phyloP scores from a whole-genome alignment of 2,329 filamentous ascomycete species.

The Aspergillus tamarii region DNA sequence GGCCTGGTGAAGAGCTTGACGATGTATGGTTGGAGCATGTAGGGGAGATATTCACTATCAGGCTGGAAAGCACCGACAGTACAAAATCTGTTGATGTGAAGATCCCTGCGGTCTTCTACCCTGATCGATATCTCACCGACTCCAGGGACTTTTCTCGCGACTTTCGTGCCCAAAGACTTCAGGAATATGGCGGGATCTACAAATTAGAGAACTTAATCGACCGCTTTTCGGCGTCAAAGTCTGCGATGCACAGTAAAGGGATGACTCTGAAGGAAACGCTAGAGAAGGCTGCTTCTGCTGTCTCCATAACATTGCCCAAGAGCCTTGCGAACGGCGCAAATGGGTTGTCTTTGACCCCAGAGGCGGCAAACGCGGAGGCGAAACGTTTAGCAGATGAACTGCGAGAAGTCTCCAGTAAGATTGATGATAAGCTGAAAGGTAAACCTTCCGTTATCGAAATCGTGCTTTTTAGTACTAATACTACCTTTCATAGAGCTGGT shows the following conservation, averaged over 20 bases:
- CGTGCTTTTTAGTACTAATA: slow-evolving; percentile 3
- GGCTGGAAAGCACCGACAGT: slow-evolving; percentile 40
- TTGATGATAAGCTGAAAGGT: slow-evolving; percentile 48
- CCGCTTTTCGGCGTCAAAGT: slow-evolving; percentile 32
- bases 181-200: slow-evolving; percentile 36
- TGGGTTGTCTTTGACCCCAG: slow-evolving; percentile 18
- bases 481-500: slow-evolving; percentile 44
- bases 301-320: slow-evolving; percentile 30
- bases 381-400: slow-evolving; percentile 39
- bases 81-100: slow-evolving; percentile 49
- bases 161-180: slow-evolving; percentile 47
- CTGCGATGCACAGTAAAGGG: slow-evolving; percentile 16
- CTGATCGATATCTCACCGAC: slow-evolving; percentile 62
- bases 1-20: slow-evolving; percentile 42
- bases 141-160: slow-evolving; percentile 52
- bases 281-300: slow-evolving; percentile 40
- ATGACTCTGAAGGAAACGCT: slow-evolving; percentile 36
- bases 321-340: slow-evolving; percentile 19
- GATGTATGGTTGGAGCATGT: slow-evolving; percentile 53
- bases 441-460: slow-evolving; percentile 7
- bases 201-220: slow-evolving; percentile 36
- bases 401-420: slow-evolving; percentile 38
- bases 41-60: slow-evolving; percentile 61
- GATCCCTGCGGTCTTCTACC: slow-evolving; percentile 58
- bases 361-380: slow-evolving; percentile 26